Evolutionary conservation across 148 eudicot genomes (phyloP).

Genomic region (Spergularia marina): DNA sequence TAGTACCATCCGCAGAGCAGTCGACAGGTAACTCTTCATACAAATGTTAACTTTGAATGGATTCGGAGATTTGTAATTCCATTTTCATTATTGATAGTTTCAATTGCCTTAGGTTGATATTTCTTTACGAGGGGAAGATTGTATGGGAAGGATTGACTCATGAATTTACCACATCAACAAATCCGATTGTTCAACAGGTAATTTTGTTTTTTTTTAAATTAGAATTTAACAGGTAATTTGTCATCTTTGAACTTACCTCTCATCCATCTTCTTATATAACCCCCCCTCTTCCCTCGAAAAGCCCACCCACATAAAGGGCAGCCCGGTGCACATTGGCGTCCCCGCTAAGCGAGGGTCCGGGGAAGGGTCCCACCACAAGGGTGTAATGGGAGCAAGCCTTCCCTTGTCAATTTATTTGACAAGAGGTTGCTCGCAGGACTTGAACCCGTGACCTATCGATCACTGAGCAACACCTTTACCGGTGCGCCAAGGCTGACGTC

Average conservation of each 20-base stretch:
- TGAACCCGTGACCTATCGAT: too few relatives aligned
- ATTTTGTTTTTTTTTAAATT: too few relatives aligned
- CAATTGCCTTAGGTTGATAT: slow-evolving; percentile 48
- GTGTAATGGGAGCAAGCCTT: too few relatives aligned
- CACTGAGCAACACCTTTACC: too few relatives aligned
- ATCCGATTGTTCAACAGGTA: slow-evolving; percentile 91
- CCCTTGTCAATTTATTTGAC: too few relatives aligned
- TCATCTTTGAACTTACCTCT: not conserved
- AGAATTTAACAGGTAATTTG: slow-evolving; percentile 67
- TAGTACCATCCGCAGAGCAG: slow-evolving; percentile 92
- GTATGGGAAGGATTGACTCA: slow-evolving; percentile 94
- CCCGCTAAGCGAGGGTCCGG: too few relatives aligned
- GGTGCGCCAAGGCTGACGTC: too few relatives aligned
- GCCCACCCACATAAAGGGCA: too few relatives aligned
- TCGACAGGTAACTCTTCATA: slow-evolving; percentile 60
- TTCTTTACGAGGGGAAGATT: slow-evolving; percentile 77
- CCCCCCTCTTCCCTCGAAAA: too few relatives aligned
- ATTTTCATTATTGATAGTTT: slow-evolving; percentile 16
- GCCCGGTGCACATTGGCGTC: too few relatives aligned
- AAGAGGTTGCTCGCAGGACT: too few relatives aligned
- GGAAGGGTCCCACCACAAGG: too few relatives aligned
- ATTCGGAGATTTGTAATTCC: not conserved
- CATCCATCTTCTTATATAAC: not conserved
- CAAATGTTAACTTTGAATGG: not conserved
- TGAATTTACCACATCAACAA: slow-evolving; percentile 75